Percentiles rank a stretch among this genome's conserved stretches.
Conservation (phyloP, 2,329 filamentous ascomycete species). For the Cyphellophora attinorum region DNA sequence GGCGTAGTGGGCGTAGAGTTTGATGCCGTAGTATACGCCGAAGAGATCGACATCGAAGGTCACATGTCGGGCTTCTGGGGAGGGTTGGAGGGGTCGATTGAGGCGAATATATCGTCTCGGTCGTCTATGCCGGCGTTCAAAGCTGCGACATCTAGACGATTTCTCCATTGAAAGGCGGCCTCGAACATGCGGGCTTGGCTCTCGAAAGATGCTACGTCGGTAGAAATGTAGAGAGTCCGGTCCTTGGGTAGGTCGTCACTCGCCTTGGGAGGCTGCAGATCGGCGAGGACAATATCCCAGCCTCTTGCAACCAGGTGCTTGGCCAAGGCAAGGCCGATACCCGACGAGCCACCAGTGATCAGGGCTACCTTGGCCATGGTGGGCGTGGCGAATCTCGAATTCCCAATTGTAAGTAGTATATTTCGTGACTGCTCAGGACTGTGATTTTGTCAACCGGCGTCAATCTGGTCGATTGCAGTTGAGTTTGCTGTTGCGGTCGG, state of each 20-base stretch:
- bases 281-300: slow-evolving; percentile 7
- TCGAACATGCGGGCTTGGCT: slow-evolving; percentile 7
- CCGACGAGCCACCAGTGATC: slow-evolving; percentile 21
- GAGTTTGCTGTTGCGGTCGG: too few species aligned
- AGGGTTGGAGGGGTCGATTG: slow-evolving; percentile 4
- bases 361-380: too few species aligned
- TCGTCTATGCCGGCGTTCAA: slow-evolving; percentile 8
- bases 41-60: slow-evolving; percentile 2
- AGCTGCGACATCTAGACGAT: slow-evolving; percentile 7
- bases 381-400: too few species aligned
- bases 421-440: too few species aligned
- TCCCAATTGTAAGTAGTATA: too few species aligned
- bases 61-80: slow-evolving; percentile 5
- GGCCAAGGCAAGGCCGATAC: slow-evolving; percentile 15
- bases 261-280: slow-evolving; percentile 3
- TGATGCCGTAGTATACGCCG: slow-evolving; percentile 21
- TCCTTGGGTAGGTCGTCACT: background rate
- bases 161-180: slow-evolving; percentile 5
- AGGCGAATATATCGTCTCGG: slow-evolving; percentile 8
- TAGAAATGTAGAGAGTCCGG: slow-evolving; percentile 4
- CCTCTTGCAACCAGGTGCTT: slow-evolving; percentile 5
- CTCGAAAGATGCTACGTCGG: slow-evolving; percentile 8
- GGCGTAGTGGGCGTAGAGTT: background rate
- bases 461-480: too few species aligned
- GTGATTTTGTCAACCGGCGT: too few species aligned